Evolutionary conservation across 2,329 filamentous ascomycete genomes (phyloP).

Genomic region (Sclerotinia borealis): DNA sequence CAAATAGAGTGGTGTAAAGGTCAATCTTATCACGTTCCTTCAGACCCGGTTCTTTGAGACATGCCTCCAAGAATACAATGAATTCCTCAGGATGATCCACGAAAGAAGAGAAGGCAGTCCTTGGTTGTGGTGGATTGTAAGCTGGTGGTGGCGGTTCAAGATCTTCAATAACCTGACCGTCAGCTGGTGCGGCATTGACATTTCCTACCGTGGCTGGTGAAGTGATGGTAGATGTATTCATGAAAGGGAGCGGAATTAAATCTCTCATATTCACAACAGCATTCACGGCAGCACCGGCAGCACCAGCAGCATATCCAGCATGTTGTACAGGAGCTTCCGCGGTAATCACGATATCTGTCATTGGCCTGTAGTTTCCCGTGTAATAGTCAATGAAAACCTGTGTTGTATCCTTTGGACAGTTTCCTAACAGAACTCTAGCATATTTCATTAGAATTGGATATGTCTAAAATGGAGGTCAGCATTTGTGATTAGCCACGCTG

Average conservation of each 20-base stretch:
- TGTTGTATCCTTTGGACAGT: conserved; percentile 77
- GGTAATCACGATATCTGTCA: conserved; percentile 46
- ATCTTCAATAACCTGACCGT: conserved; percentile 47
- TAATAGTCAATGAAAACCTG: conserved; percentile 93
- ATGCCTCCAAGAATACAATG: conserved; percentile 85
- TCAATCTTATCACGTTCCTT: conserved; percentile 72
- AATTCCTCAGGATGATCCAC: conserved; percentile 92
- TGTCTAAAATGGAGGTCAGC: conserved; percentile 45
- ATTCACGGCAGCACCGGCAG: conserved; percentile 56
- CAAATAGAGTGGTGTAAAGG: conserved; percentile 89
- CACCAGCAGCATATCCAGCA: conserved; percentile 37
- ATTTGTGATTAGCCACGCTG: not conserved
- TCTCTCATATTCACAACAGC: conserved; percentile 83
- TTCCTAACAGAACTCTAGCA: conserved; percentile 79
- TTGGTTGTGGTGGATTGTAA: conserved; percentile 78
- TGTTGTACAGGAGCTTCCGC: conserved; percentile 17
- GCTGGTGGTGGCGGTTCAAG: conserved; percentile 39
- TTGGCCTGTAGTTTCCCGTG: conserved; percentile 74
- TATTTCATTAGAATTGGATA: conserved; percentile 94
- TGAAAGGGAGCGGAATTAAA: conserved; percentile 78
- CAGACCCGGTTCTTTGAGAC: conserved; percentile 65
- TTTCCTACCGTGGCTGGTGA: conserved; percentile 48
- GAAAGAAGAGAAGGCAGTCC: conserved; percentile 91
- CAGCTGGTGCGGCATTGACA: conserved; percentile 46
- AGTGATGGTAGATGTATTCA: conserved; percentile 57